Evolutionary conservation across 2,329 filamentous ascomycete species (phyloP).

Genomic region (Mollisia scopiformis): DNA sequence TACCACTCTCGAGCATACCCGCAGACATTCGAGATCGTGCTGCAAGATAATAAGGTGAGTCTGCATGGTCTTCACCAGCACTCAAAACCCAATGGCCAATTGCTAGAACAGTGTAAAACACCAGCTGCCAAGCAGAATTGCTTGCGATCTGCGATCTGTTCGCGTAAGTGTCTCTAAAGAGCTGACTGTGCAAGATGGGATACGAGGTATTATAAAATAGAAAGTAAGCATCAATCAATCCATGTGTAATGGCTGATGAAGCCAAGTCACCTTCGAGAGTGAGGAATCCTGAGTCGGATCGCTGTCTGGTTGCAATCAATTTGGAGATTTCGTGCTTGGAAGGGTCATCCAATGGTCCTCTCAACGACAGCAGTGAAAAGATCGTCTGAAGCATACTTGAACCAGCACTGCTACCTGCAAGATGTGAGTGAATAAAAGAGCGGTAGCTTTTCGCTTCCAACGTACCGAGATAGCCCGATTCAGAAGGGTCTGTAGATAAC

Average conservation of each 20-base stretch:
- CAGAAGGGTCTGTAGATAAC: conserved; percentile 38
- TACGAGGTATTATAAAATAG: conserved; percentile 24
- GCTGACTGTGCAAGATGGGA: conserved; percentile 23
- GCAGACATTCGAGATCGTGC: conserved; percentile 19
- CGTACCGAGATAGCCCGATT: conserved; percentile 37
- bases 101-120: conserved; percentile 43
- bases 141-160: conserved; percentile 26
- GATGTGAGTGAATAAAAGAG: neutral
- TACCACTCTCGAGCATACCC: conserved; percentile 21
- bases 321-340: conserved; percentile 8
- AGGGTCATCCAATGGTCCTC: conserved; percentile 12
- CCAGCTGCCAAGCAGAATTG: conserved; percentile 35
- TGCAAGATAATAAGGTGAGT: conserved; percentile 22
- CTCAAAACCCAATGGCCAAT: conserved; percentile 39
- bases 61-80: conserved; percentile 18
- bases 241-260: conserved; percentile 32
- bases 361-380: conserved; percentile 14
- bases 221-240: conserved; percentile 28
- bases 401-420: conserved; percentile 18
- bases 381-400: conserved; percentile 20
- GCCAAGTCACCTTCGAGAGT: conserved; percentile 22
- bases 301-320: conserved; percentile 10
- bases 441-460: neutral
- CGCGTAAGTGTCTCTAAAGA: conserved; percentile 31
- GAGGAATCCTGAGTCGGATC: conserved; percentile 13